phyloP scores from a whole-genome alignment of 495 filamentous ascomycete genomes.

The Penicillium lividum region DNA sequence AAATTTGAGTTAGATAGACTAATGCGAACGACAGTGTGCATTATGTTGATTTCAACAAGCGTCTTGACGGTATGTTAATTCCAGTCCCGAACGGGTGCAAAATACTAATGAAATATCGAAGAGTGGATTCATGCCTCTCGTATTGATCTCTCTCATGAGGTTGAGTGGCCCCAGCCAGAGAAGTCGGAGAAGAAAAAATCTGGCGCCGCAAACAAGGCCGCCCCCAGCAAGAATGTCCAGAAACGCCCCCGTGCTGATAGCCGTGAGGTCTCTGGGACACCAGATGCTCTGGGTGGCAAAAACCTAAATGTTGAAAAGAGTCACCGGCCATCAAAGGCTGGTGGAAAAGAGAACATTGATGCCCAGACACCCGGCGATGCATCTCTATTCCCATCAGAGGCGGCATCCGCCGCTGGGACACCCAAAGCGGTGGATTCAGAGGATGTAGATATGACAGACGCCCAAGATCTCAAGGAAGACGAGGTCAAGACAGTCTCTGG shows the following conservation, averaged over 20 bases:
- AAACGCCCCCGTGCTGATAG: slow-evolving; percentile 54
- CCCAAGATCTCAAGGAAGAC: slow-evolving; percentile 38
- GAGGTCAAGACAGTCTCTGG: slow-evolving; percentile 42
- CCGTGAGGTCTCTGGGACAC: slow-evolving; percentile 60
- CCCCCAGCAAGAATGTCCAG: slow-evolving; percentile 51
- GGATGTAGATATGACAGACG: slow-evolving; percentile 65
- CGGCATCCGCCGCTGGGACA: slow-evolving; percentile 51
- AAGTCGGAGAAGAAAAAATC: slow-evolving; percentile 68
- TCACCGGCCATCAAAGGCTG: slow-evolving; percentile 55
- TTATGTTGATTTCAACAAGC: slow-evolving; percentile 99
- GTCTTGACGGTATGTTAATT: slow-evolving; percentile 66
- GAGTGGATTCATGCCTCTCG: slow-evolving; percentile 86
- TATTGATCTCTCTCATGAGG: slow-evolving; percentile 77
- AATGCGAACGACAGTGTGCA: slow-evolving; percentile 63
- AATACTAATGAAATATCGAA: slow-evolving; percentile 29
- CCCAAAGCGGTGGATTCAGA: slow-evolving; percentile 58
- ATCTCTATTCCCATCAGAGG: slow-evolving; percentile 49
- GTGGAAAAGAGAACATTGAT: slow-evolving; percentile 62
- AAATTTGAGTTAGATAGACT: slow-evolving; percentile 12
- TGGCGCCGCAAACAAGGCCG: slow-evolving; percentile 42
- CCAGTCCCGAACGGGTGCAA: neutral
- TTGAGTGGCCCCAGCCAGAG: slow-evolving; percentile 76
- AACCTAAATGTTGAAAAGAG: slow-evolving; percentile 49
- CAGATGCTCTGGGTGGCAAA: slow-evolving; percentile 55
- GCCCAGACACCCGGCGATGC: slow-evolving; percentile 38